Evolutionary conservation across 345 rosid species (phyloP), one percentile per base, ranked within the genome.

Genomic region (Draba incana): DNA sequence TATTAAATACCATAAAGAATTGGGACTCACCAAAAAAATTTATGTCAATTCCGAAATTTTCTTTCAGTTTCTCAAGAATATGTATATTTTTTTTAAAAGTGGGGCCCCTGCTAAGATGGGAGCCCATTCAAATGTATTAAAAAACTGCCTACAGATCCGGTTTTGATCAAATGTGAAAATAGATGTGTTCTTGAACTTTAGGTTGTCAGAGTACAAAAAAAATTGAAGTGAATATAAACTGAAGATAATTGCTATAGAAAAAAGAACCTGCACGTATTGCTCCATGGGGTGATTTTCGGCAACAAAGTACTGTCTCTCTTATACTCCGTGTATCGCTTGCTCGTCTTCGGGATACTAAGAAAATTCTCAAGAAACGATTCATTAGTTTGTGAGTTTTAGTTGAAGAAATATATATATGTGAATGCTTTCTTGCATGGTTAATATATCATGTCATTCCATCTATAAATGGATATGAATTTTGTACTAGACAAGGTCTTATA

Each of bases 301-400:
- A 55, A 28, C 58, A 16, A 49, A 39, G 24, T 8, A 28, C 20
- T 20, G 20, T 80, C 79, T 45, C 62, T 70, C 27, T 63, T 63
- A 70, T 66, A 43, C 35, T 74, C 76, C 1, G 4, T 14, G 62
- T 84, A 84, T 55, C 86, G 80, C 10, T 85, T 82, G 27, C 84
- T 63, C 0, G 77, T 83, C 55, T 61, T 75, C 31, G 80, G 67
- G 66, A 81, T 69, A 33, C 89, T 89, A 80, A 71, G 46, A 51
- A 7, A 60, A 9, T 41, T 39, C 16, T 42, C 68, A 53, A 62
- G 38, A 45, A 14, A 43, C 23, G 2, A 10, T 20, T 41, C 20
- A 49, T 59, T 28, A 59, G 50, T 9, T 57, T 68, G 39, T 35
- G 30, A 68, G 5, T 1, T 65, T 47, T 1, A 6, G 10, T 45